A percentile compares a stretch with the other conserved stretches of the same genome.
Evolutionary conservation across 2,329 filamentous ascomycete genomes (phyloP).

Genomic region (Aureobasidium leucospermi): DNA sequence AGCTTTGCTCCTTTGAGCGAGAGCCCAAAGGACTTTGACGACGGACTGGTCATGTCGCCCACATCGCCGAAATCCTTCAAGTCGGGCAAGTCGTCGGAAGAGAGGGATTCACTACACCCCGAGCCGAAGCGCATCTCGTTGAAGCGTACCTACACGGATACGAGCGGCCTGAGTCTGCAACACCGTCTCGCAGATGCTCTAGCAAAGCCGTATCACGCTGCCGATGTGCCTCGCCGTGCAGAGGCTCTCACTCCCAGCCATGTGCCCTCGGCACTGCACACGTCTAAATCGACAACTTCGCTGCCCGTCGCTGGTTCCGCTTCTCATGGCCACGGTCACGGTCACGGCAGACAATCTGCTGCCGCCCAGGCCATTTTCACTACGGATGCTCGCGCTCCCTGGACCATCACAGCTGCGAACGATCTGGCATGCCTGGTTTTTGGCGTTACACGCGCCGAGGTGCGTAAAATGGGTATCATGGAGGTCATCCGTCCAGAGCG

Average conservation of each 20-base stretch:
- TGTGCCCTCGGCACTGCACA: conserved; percentile 24
- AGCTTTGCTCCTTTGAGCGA: conserved; percentile 56
- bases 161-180: conserved; percentile 65
- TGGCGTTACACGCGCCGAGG: conserved; percentile 93
- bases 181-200: conserved; percentile 79
- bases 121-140: conserved; percentile 35
- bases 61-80: neutral
- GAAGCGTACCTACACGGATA: conserved; percentile 84
- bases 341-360: conserved; percentile 82
- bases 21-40: conserved; percentile 29
- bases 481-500: conserved; percentile 90
- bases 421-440: conserved; percentile 96
- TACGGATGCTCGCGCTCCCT: conserved; percentile 82
- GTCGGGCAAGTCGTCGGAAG: neutral
- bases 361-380: conserved; percentile 96
- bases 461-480: conserved; percentile 87
- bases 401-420: conserved; percentile 94
- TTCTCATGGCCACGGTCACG: conserved; percentile 51
- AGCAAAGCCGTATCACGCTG: conserved; percentile 67
- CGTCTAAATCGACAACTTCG: conserved; percentile 26
- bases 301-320: conserved; percentile 18
- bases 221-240: conserved; percentile 34
- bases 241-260: conserved; percentile 16
- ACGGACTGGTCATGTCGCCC: neutral
- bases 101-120: neutral